Conservation (phyloP, 495 filamentous ascomycete genomes). For the Haplographium delicatum region DNA sequence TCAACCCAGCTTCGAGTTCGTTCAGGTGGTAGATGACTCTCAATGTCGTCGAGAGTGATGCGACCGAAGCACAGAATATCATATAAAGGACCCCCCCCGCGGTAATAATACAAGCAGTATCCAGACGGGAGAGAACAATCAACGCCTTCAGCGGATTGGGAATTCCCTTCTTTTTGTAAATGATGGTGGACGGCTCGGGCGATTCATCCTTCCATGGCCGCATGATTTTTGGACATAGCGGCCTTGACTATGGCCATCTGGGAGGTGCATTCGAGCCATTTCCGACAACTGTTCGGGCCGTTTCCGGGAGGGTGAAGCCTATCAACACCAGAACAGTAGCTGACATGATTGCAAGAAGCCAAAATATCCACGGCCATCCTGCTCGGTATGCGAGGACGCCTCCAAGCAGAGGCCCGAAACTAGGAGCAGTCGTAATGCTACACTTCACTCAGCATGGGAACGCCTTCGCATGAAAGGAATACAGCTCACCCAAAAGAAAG, state of each 20-base stretch:
- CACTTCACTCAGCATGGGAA: too few relatives aligned
- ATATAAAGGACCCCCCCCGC: conserved; percentile 3
- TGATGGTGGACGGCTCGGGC: neutral
- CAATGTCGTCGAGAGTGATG: conserved; percentile 29
- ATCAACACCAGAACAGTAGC: conserved; percentile 24
- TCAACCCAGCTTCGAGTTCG: conserved; percentile 36
- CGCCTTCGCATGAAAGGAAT: neutral
- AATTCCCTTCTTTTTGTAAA: conserved; percentile 3
- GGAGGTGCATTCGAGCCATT: too few relatives aligned
- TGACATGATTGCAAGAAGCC: conserved; percentile 37
- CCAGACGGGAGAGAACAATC: neutral
- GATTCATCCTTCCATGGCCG: neutral
- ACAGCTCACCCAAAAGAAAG: conserved; percentile 7
- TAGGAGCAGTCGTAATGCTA: conserved; percentile 36
- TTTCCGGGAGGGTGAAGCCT: conserved; percentile 31
- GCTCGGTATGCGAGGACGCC: conserved; percentile 32
- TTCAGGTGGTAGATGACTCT: conserved; percentile 53
- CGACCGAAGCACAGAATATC: too few relatives aligned
- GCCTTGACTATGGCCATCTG: too few relatives aligned
- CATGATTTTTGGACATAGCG: too few relatives aligned
- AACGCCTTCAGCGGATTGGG: conserved; percentile 27
- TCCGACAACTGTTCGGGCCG: conserved; percentile 15
- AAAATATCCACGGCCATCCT: conserved; percentile 42
- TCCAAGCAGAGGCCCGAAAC: conserved; percentile 38
- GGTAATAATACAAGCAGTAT: conserved; percentile 4